Base-by-base conservation (phyloP, 2,329 filamentous ascomycete genomes). In the Hirsutella minnesotensis region DNA sequence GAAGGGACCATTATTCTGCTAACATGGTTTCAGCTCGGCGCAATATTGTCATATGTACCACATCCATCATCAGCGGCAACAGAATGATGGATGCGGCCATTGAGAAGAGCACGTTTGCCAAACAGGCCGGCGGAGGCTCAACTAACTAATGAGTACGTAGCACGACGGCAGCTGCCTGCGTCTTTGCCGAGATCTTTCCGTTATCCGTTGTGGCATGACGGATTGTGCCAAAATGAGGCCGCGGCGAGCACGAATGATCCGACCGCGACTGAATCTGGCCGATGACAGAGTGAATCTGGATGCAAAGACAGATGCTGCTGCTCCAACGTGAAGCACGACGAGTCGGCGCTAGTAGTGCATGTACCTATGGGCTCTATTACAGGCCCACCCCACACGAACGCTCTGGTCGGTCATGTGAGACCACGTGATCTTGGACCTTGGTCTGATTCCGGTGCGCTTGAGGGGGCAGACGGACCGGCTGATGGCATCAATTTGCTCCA, bases 41-140 rank as follows among this genome's bases (percentile, higher is more conserved):
- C 59, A 86, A 86, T 56, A 83, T 98, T 52, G 72, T 98, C 39
- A 89, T 98, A 56, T 94, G 86, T 60, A 90, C 92, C 40, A 98
- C 92, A 15, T 86, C 85, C 42, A 82, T 98, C 35, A 79, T 96
- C 46, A 94, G 79, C 65, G 92, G 94, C 22, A 86, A 90, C 61
- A 79, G 75, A 56, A 86, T 95, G 67, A 89, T 98, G 73, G 83
- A 86, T 39, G 79, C 82, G 38, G 87, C 84, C 44, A 81, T 90
- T 53, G 86, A 92, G 68, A 83, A 73, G 56, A 72, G 68, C 38
- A 75, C 72, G 21, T 84, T 42, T 31, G 48, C 69, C 35, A 72
- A 62, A 51, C 65, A 69, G 41, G 38, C 21, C 8, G 29, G 41
- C 10, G 27, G 34, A 19, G 36, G 34, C 19, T 22, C 30, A 18